Base-by-base conservation (phyloP, 345 rosid genomes). In the Diplotaxis tenuifolia region DNA sequence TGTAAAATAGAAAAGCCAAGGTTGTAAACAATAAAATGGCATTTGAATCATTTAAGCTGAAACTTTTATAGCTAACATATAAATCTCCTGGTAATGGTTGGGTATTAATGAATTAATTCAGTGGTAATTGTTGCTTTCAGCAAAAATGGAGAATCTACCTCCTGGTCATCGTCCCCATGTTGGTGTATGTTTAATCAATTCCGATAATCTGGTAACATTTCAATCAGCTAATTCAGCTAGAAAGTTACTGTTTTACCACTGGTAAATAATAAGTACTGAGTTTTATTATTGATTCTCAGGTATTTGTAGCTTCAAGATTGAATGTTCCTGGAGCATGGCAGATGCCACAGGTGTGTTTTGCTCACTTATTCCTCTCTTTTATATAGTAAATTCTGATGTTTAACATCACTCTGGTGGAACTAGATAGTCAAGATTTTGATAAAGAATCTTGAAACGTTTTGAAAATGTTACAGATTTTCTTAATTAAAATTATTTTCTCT, bases 251-350 rank as follows among this genome's bases (percentile, higher is more conserved):
- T 65, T 49, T 70, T 62, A 68, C n/a, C 67, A 19, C 36, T 8
- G 23, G 14, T 38, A 14, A 47, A 53, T 20, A 22, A 4, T 16
- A 47, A 47, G 9, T 47, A 22, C 53, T 63, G 27, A 42, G 53
- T 19, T 38, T 72, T 19, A 10, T 28, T 67, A 55, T n/a, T 27
- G 32, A 19, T 71, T 70, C 47, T 75, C 86, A 95, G 99, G 84
- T 95, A 15, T 95, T 95, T 81, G 97, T 95, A 80, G 99, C 88
- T 31, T 92, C 99, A 1, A 95, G 96, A 73, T 81, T 95, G 81
- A 95, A 95, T 81, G 97, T 95, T 79, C 99, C 97, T 0, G 99
- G 99, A 86, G 99, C 97, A 21, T 95, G 99, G 99, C 99, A 95
- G 86, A 95, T 95, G 99, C 97, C 97, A 78, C 99, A 95, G 99